These are phyloP conservation scores for Trichoderma afroharzianum DNA, from an alignment of 2,329 filamentous ascomycete genomes.

Conservation along the genomic window DNA sequence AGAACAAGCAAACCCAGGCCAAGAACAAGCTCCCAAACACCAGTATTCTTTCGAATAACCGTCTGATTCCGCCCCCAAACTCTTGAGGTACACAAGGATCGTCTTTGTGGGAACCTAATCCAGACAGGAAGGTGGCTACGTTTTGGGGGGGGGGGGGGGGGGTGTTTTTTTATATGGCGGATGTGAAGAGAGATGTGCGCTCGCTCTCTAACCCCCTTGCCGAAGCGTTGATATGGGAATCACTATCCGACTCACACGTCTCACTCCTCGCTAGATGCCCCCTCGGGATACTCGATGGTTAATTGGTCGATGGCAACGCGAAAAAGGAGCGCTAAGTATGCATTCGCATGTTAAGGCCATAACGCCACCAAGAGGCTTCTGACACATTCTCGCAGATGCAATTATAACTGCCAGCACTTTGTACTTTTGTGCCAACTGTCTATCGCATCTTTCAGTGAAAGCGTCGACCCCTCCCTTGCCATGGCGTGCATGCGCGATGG, in stretches of 20 bases:
- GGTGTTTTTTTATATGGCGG: not conserved
- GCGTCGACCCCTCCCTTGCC: not conserved
- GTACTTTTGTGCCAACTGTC: no score
- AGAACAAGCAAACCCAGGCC: not conserved
- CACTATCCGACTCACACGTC: not conserved
- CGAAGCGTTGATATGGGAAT: not conserved
- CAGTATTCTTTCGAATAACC: not conserved
- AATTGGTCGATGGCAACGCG: not conserved
- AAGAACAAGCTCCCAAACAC: not conserved
- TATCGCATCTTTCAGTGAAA: not conserved
- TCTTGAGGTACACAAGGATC: not conserved
- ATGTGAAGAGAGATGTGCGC: not conserved
- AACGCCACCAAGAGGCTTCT: not conserved
- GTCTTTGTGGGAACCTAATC: not conserved
- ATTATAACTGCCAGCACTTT: not conserved
- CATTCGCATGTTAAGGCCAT: not conserved
- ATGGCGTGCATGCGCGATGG: not conserved
- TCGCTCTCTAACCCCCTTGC: not conserved
- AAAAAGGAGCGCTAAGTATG: not conserved
- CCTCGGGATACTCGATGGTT: not conserved
- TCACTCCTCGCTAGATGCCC: not conserved
- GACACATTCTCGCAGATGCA: not conserved
- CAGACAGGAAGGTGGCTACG: not conserved
- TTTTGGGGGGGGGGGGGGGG: no score
- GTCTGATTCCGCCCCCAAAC: not conserved